Conservation (phyloP, 352 stramenopile species). For the Phytophthora kernoviae region DNA sequence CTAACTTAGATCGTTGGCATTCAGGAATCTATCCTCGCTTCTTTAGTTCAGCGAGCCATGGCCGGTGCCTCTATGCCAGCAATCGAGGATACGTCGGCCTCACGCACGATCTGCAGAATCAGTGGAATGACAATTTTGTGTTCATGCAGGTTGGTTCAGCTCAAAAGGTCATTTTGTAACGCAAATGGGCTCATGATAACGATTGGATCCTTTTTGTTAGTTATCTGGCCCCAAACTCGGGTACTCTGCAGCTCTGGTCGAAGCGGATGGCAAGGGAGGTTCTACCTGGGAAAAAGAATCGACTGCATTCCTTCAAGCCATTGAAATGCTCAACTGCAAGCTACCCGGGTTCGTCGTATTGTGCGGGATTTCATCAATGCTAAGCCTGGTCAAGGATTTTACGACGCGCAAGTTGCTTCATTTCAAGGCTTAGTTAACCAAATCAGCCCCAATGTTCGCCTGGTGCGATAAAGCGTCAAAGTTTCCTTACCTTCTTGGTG, state of each 20-base stretch:
- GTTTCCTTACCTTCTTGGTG: neutral
- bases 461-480: slow-evolving; percentile 39
- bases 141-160: slow-evolving; percentile 63
- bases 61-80: slow-evolving; percentile 64
- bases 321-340: slow-evolving; percentile 53
- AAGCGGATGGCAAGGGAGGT: slow-evolving; percentile 45
- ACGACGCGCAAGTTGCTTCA: slow-evolving; percentile 43
- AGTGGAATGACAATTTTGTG: slow-evolving; percentile 67
- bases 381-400: slow-evolving; percentile 39
- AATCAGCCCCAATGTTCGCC: slow-evolving; percentile 53
- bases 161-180: neutral
- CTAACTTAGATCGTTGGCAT: slow-evolving; percentile 8
- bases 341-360: slow-evolving; percentile 70
- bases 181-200: neutral
- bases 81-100: slow-evolving; percentile 65
- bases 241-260: slow-evolving; percentile 27
- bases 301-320: slow-evolving; percentile 46
- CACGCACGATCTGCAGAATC: slow-evolving; percentile 75
- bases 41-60: slow-evolving; percentile 49
- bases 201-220: slow-evolving; percentile 28
- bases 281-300: slow-evolving; percentile 54
- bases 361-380: slow-evolving; percentile 68
- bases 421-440: slow-evolving; percentile 73
- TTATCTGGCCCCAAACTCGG: slow-evolving; percentile 58
- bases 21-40: slow-evolving; percentile 78